Evolutionary conservation across 2,329 filamentous ascomycete species (phyloP).

Genomic region (Trichoderma sp.): DNA sequence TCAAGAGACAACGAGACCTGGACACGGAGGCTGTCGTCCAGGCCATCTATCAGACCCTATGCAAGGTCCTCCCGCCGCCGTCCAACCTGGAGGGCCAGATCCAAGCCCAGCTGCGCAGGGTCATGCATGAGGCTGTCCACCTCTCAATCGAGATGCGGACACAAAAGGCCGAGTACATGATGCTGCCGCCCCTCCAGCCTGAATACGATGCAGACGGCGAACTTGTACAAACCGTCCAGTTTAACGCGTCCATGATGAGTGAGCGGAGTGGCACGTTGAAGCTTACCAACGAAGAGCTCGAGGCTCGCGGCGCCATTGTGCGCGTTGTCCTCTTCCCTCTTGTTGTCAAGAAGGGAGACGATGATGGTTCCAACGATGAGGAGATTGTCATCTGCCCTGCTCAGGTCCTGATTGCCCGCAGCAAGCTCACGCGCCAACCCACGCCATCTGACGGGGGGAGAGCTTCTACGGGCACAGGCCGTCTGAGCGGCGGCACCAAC

Average conservation of each 20-base stretch:
- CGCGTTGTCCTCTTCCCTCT: conserved; percentile 93
- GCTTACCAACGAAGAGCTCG: conserved; percentile 73
- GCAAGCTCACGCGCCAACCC: conserved; percentile 42
- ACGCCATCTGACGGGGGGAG: conserved; percentile 56
- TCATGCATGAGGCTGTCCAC: conserved; percentile 84
- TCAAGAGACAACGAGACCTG: conserved; percentile 77
- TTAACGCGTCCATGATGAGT: conserved; percentile 94
- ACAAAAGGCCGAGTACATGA: conserved; percentile 95
- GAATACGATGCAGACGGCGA: conserved; percentile 95
- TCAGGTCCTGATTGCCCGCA: conserved; percentile 78
- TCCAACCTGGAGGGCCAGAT: conserved; percentile 78
- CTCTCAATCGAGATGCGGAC: conserved; percentile 96
- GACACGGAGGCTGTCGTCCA: conserved; percentile 97
- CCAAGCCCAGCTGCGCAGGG: conserved; percentile 79
- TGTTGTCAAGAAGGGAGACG: conserved; percentile 93
- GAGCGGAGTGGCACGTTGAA: conserved; percentile 71
- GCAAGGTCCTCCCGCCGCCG: conserved; percentile 83
- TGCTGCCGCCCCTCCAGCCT: conserved; percentile 92
- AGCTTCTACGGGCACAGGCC: conserved; percentile 44
- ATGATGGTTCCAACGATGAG: conserved; percentile 82
- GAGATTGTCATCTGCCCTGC: conserved; percentile 95
- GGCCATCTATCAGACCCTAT: conserved; percentile 77
- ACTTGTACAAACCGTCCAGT: conserved; percentile 80
- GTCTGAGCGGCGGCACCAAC: conserved; percentile 38
- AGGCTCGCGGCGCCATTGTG: conserved; percentile 74